Evolutionary conservation across 768 basidiomycete species (phyloP), one percentile per base, ranked within the genome.

Genomic region (Tylopilus subfusipes): DNA sequence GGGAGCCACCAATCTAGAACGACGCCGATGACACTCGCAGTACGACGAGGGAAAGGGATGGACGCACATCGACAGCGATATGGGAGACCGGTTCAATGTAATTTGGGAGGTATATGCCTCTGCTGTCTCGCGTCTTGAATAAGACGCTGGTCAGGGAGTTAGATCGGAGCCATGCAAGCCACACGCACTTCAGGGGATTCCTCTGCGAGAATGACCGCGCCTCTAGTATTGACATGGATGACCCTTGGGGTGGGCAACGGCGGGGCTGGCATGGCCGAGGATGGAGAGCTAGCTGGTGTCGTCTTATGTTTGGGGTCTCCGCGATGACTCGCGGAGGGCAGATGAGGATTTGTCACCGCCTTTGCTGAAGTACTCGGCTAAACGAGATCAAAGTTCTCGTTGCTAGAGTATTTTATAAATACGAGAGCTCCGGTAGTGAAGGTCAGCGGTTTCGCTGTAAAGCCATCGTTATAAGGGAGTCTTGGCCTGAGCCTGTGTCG

Each of bases 51-150:
- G 14, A n/a, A 5, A 39, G 14, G 14, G 45, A 42, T 11, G 25
- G 4, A 82, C 93, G 76, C 68, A 96, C 95, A 68, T 99, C 96
- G 52, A 99, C 86, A 4, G 97, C 97, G 52, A 98, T 94, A 69
- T 98, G 94, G 19, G 94, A 97, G 16, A 99, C 88, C 22, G 93
- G 92, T 72, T 99, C 97, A 57, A 96, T 96, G 75, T 98, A 86
- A 68, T 97, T 95, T 50, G 97, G 97, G 30, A 99, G 81, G 74
- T 98, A 98, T 64, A 99, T 98, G 11, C 94, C 96, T 67, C 95
- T 80, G 65, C 92, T 94, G 72, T 98, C 95, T 60, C 93, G 78
- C 39, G 91, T 93, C 93, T 93, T 56, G 44, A 53, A 40, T 34
- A 53, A 58, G 55, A 39, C 48, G 56, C 38, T 31, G 47, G 43